Conservation (phyloP, 2,329 filamentous ascomycete genomes). For the Trichophyton benhamiae region DNA sequence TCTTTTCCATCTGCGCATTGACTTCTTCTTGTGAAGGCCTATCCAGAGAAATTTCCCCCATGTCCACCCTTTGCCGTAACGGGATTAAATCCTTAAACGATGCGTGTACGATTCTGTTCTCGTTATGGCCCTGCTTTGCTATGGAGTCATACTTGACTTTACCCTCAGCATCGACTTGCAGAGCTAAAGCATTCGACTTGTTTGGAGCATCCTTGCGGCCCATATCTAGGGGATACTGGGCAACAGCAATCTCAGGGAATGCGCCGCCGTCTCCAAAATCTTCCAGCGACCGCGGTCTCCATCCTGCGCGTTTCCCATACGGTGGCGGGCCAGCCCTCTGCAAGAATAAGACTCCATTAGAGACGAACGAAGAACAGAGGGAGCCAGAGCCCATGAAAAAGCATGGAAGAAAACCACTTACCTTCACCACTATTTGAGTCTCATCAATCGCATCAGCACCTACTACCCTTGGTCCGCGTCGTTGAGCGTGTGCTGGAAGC, state of each 20-base stretch:
- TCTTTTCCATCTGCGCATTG: slow-evolving; percentile 70
- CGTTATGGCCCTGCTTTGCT: slow-evolving; percentile 74
- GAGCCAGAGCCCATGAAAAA: background rate
- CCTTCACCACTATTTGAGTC: slow-evolving; percentile 69
- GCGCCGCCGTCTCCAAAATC: slow-evolving; percentile 95
- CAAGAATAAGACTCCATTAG: background rate
- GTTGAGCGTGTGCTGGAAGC: slow-evolving; percentile 55
- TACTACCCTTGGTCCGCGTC: slow-evolving; percentile 71
- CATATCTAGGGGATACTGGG: slow-evolving; percentile 94
- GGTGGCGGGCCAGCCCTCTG: slow-evolving; percentile 70
- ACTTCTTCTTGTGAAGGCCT: slow-evolving; percentile 78
- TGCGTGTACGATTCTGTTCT: slow-evolving; percentile 75
- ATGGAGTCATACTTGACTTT: slow-evolving; percentile 97
- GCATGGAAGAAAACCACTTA: slow-evolving; percentile 24
- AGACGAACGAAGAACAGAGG: background rate
- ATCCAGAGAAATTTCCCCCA: slow-evolving; percentile 78
- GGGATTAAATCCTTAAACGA: slow-evolving; percentile 97
- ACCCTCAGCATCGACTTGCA: slow-evolving; percentile 81
- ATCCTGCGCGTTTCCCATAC: slow-evolving; percentile 77
- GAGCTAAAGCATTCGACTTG: slow-evolving; percentile 74
- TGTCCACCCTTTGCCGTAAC: slow-evolving; percentile 79
- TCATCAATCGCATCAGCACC: slow-evolving; percentile 69
- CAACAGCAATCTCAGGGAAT: slow-evolving; percentile 85
- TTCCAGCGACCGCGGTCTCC: slow-evolving; percentile 76
- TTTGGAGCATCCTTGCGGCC: slow-evolving; percentile 59